phyloP scores from a whole-genome alignment of 208 protist genomes.

The Leishmania turanica region DNA sequence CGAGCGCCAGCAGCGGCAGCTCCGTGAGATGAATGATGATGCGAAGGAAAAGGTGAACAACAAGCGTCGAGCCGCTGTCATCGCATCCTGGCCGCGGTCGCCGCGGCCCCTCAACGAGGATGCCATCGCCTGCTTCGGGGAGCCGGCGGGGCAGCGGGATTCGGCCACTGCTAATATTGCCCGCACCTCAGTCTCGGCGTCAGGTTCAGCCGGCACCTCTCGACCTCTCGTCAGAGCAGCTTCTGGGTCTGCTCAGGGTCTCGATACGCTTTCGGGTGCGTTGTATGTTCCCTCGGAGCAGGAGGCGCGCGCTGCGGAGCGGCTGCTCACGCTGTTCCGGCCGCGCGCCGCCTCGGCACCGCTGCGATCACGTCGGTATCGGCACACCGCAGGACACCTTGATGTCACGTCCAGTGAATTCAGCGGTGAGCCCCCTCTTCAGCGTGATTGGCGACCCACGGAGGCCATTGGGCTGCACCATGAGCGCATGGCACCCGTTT shows the following conservation, averaged over 20 bases:
- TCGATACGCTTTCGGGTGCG: neutral
- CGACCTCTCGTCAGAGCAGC: neutral
- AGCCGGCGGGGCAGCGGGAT: neutral
- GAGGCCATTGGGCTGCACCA: neutral
- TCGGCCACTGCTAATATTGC: neutral
- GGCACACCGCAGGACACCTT: neutral
- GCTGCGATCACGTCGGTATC: constrained; percentile 20
- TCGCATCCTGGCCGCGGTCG: neutral
- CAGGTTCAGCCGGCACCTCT: neutral
- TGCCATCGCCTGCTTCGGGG: neutral
- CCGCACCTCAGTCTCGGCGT: neutral
- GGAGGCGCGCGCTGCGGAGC: constrained; percentile 20
- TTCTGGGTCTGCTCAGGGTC: neutral
- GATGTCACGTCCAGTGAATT: neutral
- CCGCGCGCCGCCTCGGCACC: constrained; percentile 40
- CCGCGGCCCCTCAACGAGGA: neutral
- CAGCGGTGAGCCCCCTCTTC: neutral
- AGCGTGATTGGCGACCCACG: neutral
- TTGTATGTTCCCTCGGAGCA: constrained; percentile 4
- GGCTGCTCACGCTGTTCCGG: constrained; percentile 35
- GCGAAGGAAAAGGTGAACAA: constrained; percentile 17
- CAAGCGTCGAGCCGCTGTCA: constrained; percentile 8
- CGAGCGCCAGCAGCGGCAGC: constrained; percentile 9
- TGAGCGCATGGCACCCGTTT: neutral
- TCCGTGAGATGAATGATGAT: constrained; percentile 6